Evolutionary conservation across 2,329 filamentous ascomycete species (phyloP).

Genomic region (Thermothelomyces thermophilus): DNA sequence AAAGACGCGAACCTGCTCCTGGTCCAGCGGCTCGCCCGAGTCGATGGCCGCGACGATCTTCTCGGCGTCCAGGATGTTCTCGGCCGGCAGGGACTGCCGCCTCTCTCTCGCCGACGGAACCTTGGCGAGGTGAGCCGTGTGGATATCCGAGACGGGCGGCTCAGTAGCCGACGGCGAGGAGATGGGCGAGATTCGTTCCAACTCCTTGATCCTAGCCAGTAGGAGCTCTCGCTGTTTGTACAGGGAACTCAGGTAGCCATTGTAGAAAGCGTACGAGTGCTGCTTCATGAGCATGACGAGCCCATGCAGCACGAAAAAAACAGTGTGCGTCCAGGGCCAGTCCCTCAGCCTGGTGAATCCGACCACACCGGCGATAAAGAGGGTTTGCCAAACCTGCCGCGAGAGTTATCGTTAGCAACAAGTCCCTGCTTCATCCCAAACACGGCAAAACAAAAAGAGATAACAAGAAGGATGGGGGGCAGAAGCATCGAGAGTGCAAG

Average conservation of each 20-base stretch:
- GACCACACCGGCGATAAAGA: conserved; percentile 56
- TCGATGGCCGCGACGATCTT: conserved; percentile 57
- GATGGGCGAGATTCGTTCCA: conserved; percentile 47
- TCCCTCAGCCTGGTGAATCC: conserved; percentile 62
- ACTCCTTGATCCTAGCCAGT: conserved; percentile 45
- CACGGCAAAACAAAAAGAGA: no score
- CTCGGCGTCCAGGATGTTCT: conserved; percentile 44
- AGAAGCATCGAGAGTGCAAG: no score
- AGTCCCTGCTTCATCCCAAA: no score
- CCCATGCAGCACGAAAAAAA: conserved; percentile 69
- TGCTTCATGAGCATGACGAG: conserved; percentile 79
- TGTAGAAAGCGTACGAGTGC: conserved; percentile 73
- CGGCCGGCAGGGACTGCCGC: conserved; percentile 33
- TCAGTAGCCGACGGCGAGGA: conserved; percentile 37
- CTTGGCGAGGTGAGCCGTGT: conserved; percentile 39
- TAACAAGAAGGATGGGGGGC: neutral
- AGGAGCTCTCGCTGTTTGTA: conserved; percentile 45
- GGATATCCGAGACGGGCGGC: conserved; percentile 37
- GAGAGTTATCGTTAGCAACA: neutral
- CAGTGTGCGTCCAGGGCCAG: conserved; percentile 79
- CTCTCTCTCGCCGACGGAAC: conserved; percentile 39
- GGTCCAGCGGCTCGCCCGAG: conserved; percentile 51
- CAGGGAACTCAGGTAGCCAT: conserved; percentile 61
- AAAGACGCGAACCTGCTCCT: conserved; percentile 57
- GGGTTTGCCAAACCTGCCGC: conserved; percentile 59